Conservation (phyloP, 305 asterid genomes). For the Caryopteris hybrid region DNA sequence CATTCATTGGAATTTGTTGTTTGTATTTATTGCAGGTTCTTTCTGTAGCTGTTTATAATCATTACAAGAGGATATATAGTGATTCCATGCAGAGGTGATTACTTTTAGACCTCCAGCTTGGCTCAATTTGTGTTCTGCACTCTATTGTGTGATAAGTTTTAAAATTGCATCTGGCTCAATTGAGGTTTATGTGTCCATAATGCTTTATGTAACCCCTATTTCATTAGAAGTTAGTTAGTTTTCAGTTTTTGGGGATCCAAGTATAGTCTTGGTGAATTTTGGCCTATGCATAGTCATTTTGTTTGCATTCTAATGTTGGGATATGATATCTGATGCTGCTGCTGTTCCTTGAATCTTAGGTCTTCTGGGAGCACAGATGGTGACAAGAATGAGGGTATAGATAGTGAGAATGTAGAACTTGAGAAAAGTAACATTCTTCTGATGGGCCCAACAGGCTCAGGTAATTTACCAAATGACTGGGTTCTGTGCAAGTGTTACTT, state of each 20-base stretch:
- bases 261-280: neutral
- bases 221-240: neutral
- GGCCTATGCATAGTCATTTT: neutral
- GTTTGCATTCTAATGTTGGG: neutral
- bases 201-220: neutral
- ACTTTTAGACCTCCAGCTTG: slow-evolving; percentile 26
- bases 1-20: neutral
- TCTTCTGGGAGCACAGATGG: slow-evolving; percentile 54
- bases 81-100: slow-evolving; percentile 76
- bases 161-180: neutral
- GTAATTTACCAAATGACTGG: slow-evolving; percentile 45
- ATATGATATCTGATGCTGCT: slow-evolving; percentile 25
- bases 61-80: slow-evolving; percentile 85
- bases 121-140: slow-evolving; percentile 1
- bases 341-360: slow-evolving; percentile 60
- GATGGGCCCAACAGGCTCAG: slow-evolving; percentile 99
- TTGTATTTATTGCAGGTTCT: slow-evolving; percentile 55
- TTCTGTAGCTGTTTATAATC: slow-evolving; percentile 93
- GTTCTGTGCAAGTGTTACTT: neutral
- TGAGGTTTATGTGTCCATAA: neutral
- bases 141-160: slow-evolving; percentile 10
- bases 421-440: slow-evolving; percentile 97
- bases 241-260: neutral
- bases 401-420: slow-evolving; percentile 71
- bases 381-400: slow-evolving; percentile 45